phyloP scores from a whole-genome alignment of 2,329 filamentous ascomycete species.

The Trichoderma sp. region DNA sequence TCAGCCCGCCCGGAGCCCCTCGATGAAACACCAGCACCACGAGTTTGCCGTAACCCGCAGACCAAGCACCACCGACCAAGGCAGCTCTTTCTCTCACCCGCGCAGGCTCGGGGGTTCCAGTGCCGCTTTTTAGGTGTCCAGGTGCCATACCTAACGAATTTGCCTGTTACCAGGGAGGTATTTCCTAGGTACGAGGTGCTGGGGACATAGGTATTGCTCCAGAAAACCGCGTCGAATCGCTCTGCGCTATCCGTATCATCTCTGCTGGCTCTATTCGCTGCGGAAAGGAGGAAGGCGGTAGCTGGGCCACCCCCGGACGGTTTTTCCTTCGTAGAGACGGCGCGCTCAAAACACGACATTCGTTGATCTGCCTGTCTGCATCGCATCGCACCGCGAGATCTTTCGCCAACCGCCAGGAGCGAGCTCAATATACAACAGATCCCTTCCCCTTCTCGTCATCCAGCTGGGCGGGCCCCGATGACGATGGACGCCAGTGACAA shows the following conservation, averaged over 20 bases:
- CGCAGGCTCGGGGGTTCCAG: constrained; percentile 9
- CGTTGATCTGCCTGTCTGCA: constrained; percentile 29
- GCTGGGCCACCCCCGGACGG: constrained; percentile 24
- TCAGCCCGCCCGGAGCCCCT: constrained; percentile 31
- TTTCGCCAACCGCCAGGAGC: constrained; percentile 34
- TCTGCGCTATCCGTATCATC: constrained; percentile 12
- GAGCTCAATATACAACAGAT: constrained; percentile 20
- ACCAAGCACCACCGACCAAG: constrained; percentile 28
- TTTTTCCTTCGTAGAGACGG: neutral
- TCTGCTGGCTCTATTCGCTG: neutral
- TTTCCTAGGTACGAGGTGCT: constrained; percentile 1
- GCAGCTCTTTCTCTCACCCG: constrained; percentile 13
- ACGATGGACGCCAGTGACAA: constrained; percentile 38
- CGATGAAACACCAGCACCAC: constrained; percentile 34
- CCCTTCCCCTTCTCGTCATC: neutral
- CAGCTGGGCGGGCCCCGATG: constrained; percentile 28
- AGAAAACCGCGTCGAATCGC: constrained; percentile 14
- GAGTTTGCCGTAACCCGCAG: constrained; percentile 29
- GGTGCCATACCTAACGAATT: neutral
- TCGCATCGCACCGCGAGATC: constrained; percentile 29
- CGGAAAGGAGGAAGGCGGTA: constrained; percentile 26
- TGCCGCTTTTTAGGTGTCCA: neutral
- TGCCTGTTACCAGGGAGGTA: constrained; percentile 2
- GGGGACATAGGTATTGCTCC: constrained; percentile 6
- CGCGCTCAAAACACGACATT: neutral